Base-by-base conservation (phyloP, 2,329 filamentous ascomycete species). In the Hymenoscyphus infarciens region DNA sequence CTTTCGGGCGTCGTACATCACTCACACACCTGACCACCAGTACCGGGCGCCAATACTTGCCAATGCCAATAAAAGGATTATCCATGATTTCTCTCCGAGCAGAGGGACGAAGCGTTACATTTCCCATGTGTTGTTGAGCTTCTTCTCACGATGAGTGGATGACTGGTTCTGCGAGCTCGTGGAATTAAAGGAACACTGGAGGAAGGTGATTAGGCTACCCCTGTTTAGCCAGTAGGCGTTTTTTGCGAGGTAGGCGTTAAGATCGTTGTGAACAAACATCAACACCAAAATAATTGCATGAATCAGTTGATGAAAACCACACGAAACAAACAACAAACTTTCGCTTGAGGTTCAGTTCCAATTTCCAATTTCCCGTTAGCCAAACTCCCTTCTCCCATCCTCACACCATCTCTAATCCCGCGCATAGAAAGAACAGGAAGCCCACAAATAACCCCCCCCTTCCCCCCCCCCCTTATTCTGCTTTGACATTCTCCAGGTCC, bases 161-260 rank as follows among this genome's bases (percentile, higher is more conserved):
- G 45, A 52, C 19, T 22, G 45, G 45, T 52, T 22, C 45, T 52
- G 45, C 13, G 11, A 5, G 5, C 22, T 19, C 27, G 25, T 52
- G 45, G 42, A 49, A 11, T 11, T n/a, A n/a, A n/a, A n/a, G n/a
- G n/a, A n/a, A n/a, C n/a, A n/a, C n/a, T 29, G 8, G 35, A 49
- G 11, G 22, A 25, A 53, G 45, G 57, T 52, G 57, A 59, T 59
- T 16, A 19, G 45, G 13, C 6, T 19, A 52, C 57, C 57, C 38
- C 57, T 49, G 57, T 49, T 42, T 29, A 45, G 25, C 57, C 27
- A 49, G 22, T 59, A 16, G 31, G 22, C n/a, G 13, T 38, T 38
- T 38, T 35, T 11, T 13, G 33, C n/a, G n/a, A n/a, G 33, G 33
- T 35, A 10, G 35, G 35, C 35, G 35, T 38, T 11, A 38, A 38